Conservation (phyloP, 139 green algal genomes). For the Protoeuglena noctilucae region DNA sequence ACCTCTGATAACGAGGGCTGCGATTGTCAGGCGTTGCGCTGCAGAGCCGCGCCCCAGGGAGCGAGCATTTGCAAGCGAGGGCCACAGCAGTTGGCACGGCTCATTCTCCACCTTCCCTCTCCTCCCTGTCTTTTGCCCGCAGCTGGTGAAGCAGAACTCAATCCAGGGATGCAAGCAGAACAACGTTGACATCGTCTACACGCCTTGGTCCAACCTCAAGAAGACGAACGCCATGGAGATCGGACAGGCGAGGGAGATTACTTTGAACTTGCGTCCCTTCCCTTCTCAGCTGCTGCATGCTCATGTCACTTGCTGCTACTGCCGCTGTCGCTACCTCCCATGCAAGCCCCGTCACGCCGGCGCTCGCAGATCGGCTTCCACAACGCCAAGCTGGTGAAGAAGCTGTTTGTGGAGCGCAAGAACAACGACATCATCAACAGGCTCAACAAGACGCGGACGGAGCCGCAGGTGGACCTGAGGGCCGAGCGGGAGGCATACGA, state of each 20-base stretch:
- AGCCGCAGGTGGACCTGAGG: constrained; percentile 61
- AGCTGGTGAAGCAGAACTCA: constrained; percentile 89
- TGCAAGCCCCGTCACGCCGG: background rate
- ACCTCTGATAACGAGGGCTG: too few species aligned
- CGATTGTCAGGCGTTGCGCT: too few species aligned
- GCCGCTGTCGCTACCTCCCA: too few species aligned
- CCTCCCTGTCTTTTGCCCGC: too few species aligned
- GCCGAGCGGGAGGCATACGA: constrained; percentile 47
- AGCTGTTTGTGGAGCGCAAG: constrained; percentile 45
- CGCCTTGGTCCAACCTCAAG: constrained; percentile 75
- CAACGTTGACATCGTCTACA: constrained; percentile 81
- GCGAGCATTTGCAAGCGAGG: too few species aligned
- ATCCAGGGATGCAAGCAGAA: constrained; percentile 80
- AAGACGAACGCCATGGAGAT: constrained; percentile 62
- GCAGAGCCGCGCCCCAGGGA: too few species aligned
- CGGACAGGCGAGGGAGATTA: constrained; percentile 30
- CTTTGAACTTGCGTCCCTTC: background rate
- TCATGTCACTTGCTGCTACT: background rate
- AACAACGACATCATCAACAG: constrained; percentile 85
- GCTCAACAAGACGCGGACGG: constrained; percentile 73
- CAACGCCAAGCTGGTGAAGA: constrained; percentile 45
- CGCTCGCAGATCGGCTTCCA: constrained; percentile 73
- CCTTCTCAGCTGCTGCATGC: background rate
- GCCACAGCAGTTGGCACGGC: too few species aligned
- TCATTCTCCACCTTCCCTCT: too few species aligned